Evolutionary conservation across 2,329 filamentous ascomycete species (phyloP).

Genomic region (Epichloe baconii): DNA sequence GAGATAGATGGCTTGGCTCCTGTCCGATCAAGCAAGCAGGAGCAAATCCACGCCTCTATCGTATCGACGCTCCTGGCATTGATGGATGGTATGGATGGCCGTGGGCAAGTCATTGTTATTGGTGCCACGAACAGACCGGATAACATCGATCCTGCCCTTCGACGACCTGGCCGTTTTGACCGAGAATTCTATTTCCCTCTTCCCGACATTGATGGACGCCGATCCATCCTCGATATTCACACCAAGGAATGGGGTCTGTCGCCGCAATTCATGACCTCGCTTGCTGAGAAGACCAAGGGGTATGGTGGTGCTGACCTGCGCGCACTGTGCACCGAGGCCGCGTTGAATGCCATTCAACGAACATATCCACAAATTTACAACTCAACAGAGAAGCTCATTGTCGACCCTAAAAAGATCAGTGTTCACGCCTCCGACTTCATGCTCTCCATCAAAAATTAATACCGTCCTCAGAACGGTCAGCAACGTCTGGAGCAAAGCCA

Average conservation of each 20-base stretch:
- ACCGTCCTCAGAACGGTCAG: slow-evolving; percentile 84
- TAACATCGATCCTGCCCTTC: slow-evolving; percentile 90
- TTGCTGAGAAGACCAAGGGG: slow-evolving; percentile 84
- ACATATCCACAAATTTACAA: slow-evolving; percentile 94
- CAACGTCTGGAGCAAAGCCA: slow-evolving; percentile 70
- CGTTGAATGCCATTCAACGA: slow-evolving; percentile 87
- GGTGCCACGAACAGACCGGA: slow-evolving; percentile 96
- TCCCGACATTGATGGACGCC: slow-evolving; percentile 66
- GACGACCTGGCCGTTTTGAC: slow-evolving; percentile 88
- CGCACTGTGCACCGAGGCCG: slow-evolving; percentile 89
- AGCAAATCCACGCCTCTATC: slow-evolving; percentile 97
- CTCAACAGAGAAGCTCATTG: slow-evolving; percentile 77
- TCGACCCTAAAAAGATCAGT: slow-evolving; percentile 72
- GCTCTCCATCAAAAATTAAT: slow-evolving; percentile 90
- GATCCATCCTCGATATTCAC: slow-evolving; percentile 86
- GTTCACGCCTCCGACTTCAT: slow-evolving; percentile 93
- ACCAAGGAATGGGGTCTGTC: slow-evolving; percentile 86
- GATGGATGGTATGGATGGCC: slow-evolving; percentile 98
- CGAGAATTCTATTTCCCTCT: slow-evolving; percentile 96
- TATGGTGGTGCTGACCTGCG: slow-evolving; percentile 93
- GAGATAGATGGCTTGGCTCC: slow-evolving; percentile 96
- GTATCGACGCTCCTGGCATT: slow-evolving; percentile 85
- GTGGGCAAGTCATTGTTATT: slow-evolving; percentile 95
- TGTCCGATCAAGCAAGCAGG: slow-evolving; percentile 92
- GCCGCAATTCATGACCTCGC: slow-evolving; percentile 63